Evolutionary conservation across 2,329 filamentous ascomycete genomes (phyloP).

Genomic region (Ophiostoma ulmi): DNA sequence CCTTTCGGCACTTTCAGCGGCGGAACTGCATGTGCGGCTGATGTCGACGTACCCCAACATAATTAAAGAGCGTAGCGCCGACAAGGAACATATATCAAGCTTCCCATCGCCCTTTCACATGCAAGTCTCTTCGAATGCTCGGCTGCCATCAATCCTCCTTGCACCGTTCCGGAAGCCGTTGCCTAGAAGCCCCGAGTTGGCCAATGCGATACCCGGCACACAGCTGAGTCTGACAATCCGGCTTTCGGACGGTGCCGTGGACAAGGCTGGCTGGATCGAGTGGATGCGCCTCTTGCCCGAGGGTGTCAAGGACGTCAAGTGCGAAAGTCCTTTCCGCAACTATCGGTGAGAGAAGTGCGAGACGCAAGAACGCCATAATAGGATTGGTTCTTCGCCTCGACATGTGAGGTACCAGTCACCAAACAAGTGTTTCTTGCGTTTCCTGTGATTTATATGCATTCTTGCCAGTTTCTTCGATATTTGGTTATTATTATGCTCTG

Average conservation of each 20-base stretch:
- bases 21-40: slow-evolving; percentile 45
- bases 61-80: slow-evolving; percentile 46
- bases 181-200: slow-evolving; percentile 40
- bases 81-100: slow-evolving; percentile 44
- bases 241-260: slow-evolving; percentile 47
- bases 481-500: not conserved
- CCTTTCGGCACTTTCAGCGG: slow-evolving; percentile 42
- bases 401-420: not conserved
- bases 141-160: slow-evolving; percentile 53
- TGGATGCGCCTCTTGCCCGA: slow-evolving; percentile 57
- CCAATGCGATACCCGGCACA: slow-evolving; percentile 32
- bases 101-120: slow-evolving; percentile 53
- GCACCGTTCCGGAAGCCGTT: slow-evolving; percentile 44
- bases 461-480: not conserved
- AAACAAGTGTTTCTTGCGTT: not conserved
- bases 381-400: not conserved
- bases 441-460: not conserved
- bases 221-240: slow-evolving; percentile 49
- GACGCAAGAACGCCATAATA: not conserved
- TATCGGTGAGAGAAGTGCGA: not conserved
- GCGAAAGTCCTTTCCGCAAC: slow-evolving; percentile 36
- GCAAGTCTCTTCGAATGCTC: slow-evolving; percentile 50
- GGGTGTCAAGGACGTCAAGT: slow-evolving; percentile 50
- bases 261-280: slow-evolving; percentile 52
- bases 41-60: slow-evolving; percentile 49